Conservation (phyloP, 805 yeast genomes). For the Scheffersomyces lignosus region DNA sequence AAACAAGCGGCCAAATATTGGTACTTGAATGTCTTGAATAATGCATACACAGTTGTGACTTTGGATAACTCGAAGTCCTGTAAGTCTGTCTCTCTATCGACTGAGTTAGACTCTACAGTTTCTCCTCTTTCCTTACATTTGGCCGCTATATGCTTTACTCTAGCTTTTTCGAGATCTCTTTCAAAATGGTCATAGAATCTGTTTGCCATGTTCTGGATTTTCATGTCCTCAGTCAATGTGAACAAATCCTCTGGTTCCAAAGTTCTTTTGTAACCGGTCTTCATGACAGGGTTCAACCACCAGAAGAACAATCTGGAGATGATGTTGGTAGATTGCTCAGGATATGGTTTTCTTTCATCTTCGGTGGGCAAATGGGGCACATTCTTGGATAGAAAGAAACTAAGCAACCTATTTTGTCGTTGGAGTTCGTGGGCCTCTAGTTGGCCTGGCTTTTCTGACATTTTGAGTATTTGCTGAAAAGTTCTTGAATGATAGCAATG, state of each 20-base stretch:
- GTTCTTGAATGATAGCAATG: too few relatives aligned
- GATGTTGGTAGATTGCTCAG: conserved; percentile 37
- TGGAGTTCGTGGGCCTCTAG: conserved; percentile 11
- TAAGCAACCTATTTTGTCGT: conserved; percentile 34
- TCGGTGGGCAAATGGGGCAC: conserved; percentile 53
- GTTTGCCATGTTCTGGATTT: conserved; percentile 32
- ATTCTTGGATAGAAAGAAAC: conserved; percentile 32
- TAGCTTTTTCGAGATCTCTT: conserved; percentile 9
- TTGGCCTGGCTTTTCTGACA: too few relatives aligned
- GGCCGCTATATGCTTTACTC: conserved; percentile 15
- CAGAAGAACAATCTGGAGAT: conserved; percentile 52
- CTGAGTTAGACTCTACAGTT: conserved; percentile 19
- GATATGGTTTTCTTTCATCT: conserved; percentile 50
- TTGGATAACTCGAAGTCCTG: conserved; percentile 30
- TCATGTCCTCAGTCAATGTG: conserved; percentile 31
- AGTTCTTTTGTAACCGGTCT: conserved; percentile 71
- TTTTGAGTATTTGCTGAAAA: too few relatives aligned
- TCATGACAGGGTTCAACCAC: conserved; percentile 68
- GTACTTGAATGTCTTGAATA: conserved; percentile 30
- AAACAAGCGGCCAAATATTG: conserved; percentile 24
- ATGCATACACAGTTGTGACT: conserved; percentile 13
- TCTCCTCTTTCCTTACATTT: conserved; percentile 29
- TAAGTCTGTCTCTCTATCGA: conserved; percentile 24
- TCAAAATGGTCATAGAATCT: conserved; percentile 20
- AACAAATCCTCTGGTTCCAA: conserved; percentile 63